These are phyloP conservation scores for Picea sitchensis DNA, from an alignment of 75 land plant species.

Conservation along the genomic window DNA sequence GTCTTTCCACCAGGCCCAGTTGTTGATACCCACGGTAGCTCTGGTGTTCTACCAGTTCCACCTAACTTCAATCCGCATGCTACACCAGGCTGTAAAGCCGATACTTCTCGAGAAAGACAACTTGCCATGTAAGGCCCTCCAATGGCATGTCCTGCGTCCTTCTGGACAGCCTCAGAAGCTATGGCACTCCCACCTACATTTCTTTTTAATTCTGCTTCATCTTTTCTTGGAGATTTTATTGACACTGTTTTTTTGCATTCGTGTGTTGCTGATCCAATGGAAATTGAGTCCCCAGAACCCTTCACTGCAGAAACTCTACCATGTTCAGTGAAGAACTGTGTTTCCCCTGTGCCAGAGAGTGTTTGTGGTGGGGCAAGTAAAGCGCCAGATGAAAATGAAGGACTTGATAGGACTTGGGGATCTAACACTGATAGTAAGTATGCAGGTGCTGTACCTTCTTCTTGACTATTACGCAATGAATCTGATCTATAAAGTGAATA, in stretches of 20 bases:
- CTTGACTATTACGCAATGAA: background rate
- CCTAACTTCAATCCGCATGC: slow-evolving; percentile 71
- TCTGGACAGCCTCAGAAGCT: background rate
- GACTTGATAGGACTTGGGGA: background rate
- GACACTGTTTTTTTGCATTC: background rate
- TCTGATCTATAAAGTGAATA: background rate
- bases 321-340: background rate
- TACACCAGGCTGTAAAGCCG: slow-evolving; percentile 63
- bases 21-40: slow-evolving; percentile 96
- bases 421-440: background rate
- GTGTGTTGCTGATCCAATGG: background rate
- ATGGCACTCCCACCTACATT: background rate
- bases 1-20: slow-evolving; percentile 72
- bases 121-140: background rate
- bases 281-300: background rate
- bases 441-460: background rate
- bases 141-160: background rate
- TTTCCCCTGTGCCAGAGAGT: background rate
- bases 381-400: background rate
- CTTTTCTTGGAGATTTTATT: background rate
- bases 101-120: slow-evolving; percentile 26
- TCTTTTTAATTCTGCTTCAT: background rate
- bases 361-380: background rate
- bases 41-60: slow-evolving; percentile 71
- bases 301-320: slow-evolving; percentile 3